phyloP scores from a whole-genome alignment of 768 basidiomycete species.

The Fomitopsis serialis region DNA sequence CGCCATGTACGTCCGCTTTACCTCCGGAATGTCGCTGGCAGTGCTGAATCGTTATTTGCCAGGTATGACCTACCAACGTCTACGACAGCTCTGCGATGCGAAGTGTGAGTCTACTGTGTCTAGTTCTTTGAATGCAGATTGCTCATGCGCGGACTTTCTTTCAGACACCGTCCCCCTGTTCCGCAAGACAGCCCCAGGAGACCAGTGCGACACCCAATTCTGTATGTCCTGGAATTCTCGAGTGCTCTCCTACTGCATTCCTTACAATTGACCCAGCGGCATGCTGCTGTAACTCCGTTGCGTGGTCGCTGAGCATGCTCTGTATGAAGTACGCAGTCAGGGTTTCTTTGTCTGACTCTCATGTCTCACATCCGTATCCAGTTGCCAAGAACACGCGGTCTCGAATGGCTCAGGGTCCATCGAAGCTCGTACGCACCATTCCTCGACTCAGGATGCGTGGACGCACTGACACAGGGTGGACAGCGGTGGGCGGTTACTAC shows the following conservation, averaged over 20 bases:
- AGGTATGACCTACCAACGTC: not conserved
- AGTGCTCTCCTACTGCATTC: not conserved
- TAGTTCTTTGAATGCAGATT: not conserved
- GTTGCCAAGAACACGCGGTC: not conserved
- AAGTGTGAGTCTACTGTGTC: not conserved
- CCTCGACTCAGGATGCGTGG: not conserved
- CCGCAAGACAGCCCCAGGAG: not conserved
- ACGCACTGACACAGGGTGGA: not conserved
- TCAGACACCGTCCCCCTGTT: not conserved
- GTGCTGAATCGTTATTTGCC: not conserved
- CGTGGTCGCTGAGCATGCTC: not conserved
- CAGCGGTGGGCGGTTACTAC: not conserved
- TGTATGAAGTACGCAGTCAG: not conserved
- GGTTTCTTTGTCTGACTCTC: not conserved
- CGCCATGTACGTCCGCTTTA: not conserved
- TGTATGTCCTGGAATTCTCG: not conserved
- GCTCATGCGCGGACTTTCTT: not conserved
- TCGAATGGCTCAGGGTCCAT: not conserved
- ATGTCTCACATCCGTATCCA: not conserved
- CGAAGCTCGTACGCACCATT: not conserved
- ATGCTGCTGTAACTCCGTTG: not conserved
- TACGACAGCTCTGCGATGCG: not conserved
- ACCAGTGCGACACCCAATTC: not conserved
- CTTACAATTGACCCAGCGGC: not conserved
- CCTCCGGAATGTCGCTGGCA: not conserved